Evolutionary conservation across 148 eudicot species (phyloP).

Genomic region (Rhododendron ferrugineum): DNA sequence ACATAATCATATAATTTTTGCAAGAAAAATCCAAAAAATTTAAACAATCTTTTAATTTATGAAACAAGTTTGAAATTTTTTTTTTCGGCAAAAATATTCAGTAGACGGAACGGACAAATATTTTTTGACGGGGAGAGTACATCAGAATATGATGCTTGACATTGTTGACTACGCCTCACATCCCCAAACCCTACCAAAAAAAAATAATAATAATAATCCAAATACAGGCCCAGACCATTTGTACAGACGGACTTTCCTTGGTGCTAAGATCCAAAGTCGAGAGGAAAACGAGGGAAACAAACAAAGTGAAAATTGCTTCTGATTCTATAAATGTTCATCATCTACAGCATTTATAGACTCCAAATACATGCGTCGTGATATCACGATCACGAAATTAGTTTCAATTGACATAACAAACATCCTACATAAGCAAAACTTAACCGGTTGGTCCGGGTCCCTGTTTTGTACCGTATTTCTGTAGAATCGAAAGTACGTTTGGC

Average conservation of each 20-base stretch:
- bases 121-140: no score
- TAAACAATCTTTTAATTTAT: no score
- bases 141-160: background rate
- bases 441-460: background rate
- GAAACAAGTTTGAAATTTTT: no score
- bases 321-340: background rate
- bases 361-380: background rate
- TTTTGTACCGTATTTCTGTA: background rate
- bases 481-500: background rate
- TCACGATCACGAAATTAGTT: background rate
- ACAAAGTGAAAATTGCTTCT: background rate
- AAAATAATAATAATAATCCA: background rate
- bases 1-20: no score
- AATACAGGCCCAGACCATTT: background rate
- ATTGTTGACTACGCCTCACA: background rate
- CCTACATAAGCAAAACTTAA: background rate
- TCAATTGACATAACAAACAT: background rate
- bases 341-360: background rate
- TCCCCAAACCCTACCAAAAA: background rate
- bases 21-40: no score
- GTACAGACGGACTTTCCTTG: background rate
- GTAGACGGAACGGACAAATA: background rate
- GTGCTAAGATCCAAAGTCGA: background rate
- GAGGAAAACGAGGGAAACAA: background rate
- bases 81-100: no score